phyloP scores from a whole-genome alignment of 345 rosid genomes.

The Clarkia xantiana region DNA sequence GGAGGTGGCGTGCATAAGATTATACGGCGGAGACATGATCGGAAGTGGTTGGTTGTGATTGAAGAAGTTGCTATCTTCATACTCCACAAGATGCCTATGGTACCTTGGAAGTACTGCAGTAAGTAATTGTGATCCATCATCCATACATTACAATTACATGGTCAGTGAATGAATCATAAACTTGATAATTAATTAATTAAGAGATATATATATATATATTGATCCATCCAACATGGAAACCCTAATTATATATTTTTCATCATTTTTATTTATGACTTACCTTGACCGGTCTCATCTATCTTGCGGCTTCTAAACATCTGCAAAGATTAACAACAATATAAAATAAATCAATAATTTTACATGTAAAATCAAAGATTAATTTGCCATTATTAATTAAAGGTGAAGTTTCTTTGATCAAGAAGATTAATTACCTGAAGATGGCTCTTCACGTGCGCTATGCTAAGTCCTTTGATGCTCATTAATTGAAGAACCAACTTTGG shows the following conservation, averaged over 20 bases:
- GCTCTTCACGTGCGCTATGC: slow-evolving; percentile 86
- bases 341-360: not conserved
- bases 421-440: slow-evolving; percentile 54
- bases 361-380: too few relatives aligned
- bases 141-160: too few relatives aligned
- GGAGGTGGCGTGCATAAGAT: slow-evolving; percentile 15
- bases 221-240: too few relatives aligned
- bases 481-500: slow-evolving; percentile 71
- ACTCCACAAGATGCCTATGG: slow-evolving; percentile 46
- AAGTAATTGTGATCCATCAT: slow-evolving; percentile 45
- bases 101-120: slow-evolving; percentile 31
- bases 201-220: too few relatives aligned
- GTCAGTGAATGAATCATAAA: too few relatives aligned
- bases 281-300: slow-evolving; percentile 52
- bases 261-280: slow-evolving; percentile 11
- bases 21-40: slow-evolving; percentile 50
- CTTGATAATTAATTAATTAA: not conserved
- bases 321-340: not conserved
- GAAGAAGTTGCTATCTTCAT: slow-evolving; percentile 49
- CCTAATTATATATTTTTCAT: too few relatives aligned
- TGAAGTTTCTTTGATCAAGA: not conserved
- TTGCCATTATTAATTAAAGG: too few relatives aligned
- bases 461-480: slow-evolving; percentile 81
- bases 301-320: slow-evolving; percentile 88
- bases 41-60: slow-evolving; percentile 72